phyloP scores from a whole-genome alignment of 306 rosid species.

The Dryas drummondii region DNA sequence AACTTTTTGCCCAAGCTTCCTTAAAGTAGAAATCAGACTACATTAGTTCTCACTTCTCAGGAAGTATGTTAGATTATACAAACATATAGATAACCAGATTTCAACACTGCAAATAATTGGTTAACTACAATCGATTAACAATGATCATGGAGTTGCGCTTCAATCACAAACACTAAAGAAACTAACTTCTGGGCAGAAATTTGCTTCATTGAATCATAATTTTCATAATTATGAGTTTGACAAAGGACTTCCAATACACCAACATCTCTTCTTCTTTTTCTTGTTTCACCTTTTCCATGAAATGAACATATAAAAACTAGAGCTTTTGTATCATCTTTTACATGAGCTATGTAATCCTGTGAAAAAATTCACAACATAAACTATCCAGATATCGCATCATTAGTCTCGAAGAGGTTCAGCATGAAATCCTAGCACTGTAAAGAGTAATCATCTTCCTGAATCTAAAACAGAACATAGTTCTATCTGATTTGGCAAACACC shows the following conservation, averaged over 20 bases:
- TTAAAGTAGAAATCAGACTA: conserved; percentile 18
- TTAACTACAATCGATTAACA: neutral
- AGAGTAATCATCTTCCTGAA: too few species aligned
- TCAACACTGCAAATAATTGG: neutral
- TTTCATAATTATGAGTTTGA: neutral
- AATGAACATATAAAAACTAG: too few species aligned
- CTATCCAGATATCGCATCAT: neutral
- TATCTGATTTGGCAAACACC: neutral
- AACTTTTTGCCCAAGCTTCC: conserved; percentile 76
- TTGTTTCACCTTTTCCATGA: too few species aligned
- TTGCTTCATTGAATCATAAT: neutral
- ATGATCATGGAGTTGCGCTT: neutral
- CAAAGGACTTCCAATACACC: neutral
- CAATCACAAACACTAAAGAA: neutral
- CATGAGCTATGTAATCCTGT: neutral
- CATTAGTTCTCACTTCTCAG: neutral
- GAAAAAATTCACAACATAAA: neutral
- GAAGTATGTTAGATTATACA: neutral
- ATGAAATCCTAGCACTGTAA: too few species aligned
- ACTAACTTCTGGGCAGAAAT: neutral
- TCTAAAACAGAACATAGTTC: too few species aligned
- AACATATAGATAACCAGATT: neutral
- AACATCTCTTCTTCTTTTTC: neutral
- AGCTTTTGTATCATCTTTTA: too few species aligned
- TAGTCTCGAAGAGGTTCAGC: neutral